Base-by-base conservation (phyloP, 2,329 filamentous ascomycete genomes). In the Aspergillus versicolor region DNA sequence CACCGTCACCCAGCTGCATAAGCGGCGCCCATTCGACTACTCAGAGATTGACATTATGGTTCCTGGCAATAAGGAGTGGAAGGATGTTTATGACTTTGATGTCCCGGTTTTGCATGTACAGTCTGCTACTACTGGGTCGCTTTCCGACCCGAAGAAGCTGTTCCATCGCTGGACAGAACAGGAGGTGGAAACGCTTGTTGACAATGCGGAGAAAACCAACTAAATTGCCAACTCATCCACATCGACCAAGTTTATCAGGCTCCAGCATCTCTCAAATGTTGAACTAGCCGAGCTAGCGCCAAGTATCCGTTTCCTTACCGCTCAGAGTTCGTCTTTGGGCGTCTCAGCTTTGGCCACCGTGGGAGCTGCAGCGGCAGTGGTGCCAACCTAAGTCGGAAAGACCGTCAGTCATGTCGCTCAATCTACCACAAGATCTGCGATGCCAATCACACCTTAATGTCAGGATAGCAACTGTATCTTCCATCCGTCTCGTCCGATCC, bases 31-130 rank as follows among this genome's bases (percentile, higher is more conserved):
- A 2, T 82, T 87, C 61, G 77, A 81, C 56, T 87, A 85, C 66
- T 63, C 77, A 2, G 84, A 88, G 69, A 73, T 85, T 57, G 80
- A 87, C 64, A 82, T 88, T 52, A 84, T 86, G 80, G 75, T 75
- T 3, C 69, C 76, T 0, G 76, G 72, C 4, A 79, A 86, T 50
- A 75, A 81, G 60, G 71, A 77, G 49, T 88, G 85, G 85, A 86
- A 80, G 64, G 73, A 79, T 56, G 70, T 84, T 15, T 88, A 88
- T 64, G 84, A 87, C 48, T 86, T 86, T 58, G 85, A 88, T 64
- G 84, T 84, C 3, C 85, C 85, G 0, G 85, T 88, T 59, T 76
- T 88, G 30, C 85, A 88, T 66, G 75, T 87, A 42, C 82, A 80
- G 37, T 81, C 69, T 68, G 75, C 67, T 59, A 59, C 77, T 38